Evolutionary conservation across 768 basidiomycete genomes (phyloP), one percentile per base, ranked within the genome.

Genomic region (Auriculariales sp.): DNA sequence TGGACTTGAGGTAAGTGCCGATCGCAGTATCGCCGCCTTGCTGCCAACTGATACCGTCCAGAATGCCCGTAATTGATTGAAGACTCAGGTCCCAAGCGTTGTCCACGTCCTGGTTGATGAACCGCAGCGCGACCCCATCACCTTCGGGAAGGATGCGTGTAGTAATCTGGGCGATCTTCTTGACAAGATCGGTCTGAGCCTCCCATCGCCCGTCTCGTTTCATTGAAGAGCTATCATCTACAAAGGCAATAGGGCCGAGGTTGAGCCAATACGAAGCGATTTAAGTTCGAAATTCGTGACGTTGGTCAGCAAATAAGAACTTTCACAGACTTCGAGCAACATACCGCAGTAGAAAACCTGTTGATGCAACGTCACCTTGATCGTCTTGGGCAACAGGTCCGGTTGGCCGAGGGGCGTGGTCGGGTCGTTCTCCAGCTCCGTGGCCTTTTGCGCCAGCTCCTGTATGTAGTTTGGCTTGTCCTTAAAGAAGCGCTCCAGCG

Each of bases 111-210:
- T 32, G 31, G 34, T 62, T 62, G 50, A 62, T 62, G 53, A 62
- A 62, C 25, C 55, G 54, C 25, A 62, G 51, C 22, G 59, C 44
- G 27, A 61, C 58, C 17, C 53, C 54, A 24, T 44, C 25, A 22
- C 57, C 54, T 35, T 59, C 61, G 6, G 61, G 61, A 15, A 63
- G 52, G 27, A 63, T 53, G 45, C 45, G 50, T 12, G 59, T 62
- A 4, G 61, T 52, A 42, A 62, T 53, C 30, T 53, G 44, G 3
- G 51, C 48, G 28, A 56, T 56, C 5, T 53, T 46, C 15, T 25
- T 36, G 31, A 61, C 54, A 25, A 55, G 44, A n/a, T 55, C 49
- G 17, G 44, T n/a, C 28, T 51, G 53, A 22, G n/a, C 17, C 10
- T 22, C 11, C 42, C 17, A 56, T 22, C 57, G 50, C 49, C 61